Percentiles rank a stretch among this genome's conserved stretches.
Evolutionary conservation across 75 land plant species (phyloP).

Genomic region (Pinus albicaulis): DNA sequence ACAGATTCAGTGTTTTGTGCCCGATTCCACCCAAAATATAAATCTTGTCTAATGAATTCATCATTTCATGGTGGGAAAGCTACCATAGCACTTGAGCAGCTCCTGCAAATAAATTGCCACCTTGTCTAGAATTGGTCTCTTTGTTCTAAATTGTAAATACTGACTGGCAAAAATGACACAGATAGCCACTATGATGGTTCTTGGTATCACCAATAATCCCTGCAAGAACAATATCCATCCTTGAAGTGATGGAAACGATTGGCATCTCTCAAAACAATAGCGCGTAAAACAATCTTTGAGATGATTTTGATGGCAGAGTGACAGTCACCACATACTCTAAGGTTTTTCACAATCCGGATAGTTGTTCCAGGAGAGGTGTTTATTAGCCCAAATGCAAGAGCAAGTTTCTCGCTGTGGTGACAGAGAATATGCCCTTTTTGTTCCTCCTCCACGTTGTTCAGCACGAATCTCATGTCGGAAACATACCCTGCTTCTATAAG

Average conservation of each 20-base stretch:
- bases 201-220: slow-evolving; percentile 6
- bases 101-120: too few relatives aligned
- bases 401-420: slow-evolving; percentile 25
- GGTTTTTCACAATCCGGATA: slow-evolving; percentile 18
- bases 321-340: slow-evolving; percentile 21
- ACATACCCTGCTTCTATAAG: slow-evolving; percentile 8
- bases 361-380: slow-evolving; percentile 17
- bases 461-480: background rate
- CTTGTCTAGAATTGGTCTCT: too few relatives aligned
- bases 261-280: slow-evolving; percentile 21
- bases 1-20: too few relatives aligned
- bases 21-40: too few relatives aligned
- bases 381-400: slow-evolving; percentile 28
- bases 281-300: slow-evolving; percentile 10
- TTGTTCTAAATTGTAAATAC: too few relatives aligned
- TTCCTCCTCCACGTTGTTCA: slow-evolving; percentile 19
- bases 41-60: too few relatives aligned
- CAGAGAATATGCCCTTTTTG: slow-evolving; percentile 4
- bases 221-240: slow-evolving; percentile 27
- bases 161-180: too few relatives aligned
- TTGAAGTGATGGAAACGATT: slow-evolving; percentile 25
- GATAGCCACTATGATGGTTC: too few relatives aligned
- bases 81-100: too few relatives aligned
- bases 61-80: too few relatives aligned
- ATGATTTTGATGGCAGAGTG: slow-evolving; percentile 21